Percentiles rank a stretch among this genome's conserved stretches.
Evolutionary conservation across 805 yeast species (phyloP).

Genomic region (Ogataea nonfermentans): DNA sequence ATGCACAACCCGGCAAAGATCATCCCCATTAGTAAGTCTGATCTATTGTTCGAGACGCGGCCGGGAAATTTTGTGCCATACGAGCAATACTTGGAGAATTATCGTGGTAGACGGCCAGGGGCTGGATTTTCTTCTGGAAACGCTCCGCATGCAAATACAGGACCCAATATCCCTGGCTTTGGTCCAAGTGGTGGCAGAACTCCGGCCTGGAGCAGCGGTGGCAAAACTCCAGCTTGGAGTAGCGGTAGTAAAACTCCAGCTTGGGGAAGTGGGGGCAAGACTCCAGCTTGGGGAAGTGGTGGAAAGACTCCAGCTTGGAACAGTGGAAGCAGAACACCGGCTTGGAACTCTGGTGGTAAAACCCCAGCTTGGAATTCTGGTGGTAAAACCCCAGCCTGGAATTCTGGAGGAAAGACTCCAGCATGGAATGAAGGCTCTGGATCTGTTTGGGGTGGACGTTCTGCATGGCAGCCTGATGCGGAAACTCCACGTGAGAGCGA

Average conservation of each 20-base stretch:
- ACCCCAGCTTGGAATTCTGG: slow-evolving; percentile 49
- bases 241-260: slow-evolving; percentile 44
- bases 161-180: slow-evolving; percentile 31
- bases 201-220: slow-evolving; percentile 17
- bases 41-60: slow-evolving; percentile 66
- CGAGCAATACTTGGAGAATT: slow-evolving; percentile 62
- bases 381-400: slow-evolving; percentile 41
- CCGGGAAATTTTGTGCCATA: slow-evolving; percentile 74
- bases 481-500: slow-evolving; percentile 28
- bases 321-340: slow-evolving; percentile 42
- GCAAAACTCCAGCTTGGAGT: slow-evolving; percentile 27
- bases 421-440: slow-evolving; percentile 36
- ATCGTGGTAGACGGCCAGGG: slow-evolving; percentile 37
- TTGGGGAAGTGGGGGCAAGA: slow-evolving; percentile 35
- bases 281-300: slow-evolving; percentile 48
- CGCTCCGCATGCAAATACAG: slow-evolving; percentile 11
- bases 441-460: slow-evolving; percentile 38
- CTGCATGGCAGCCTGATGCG: slow-evolving; percentile 42
- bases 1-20: slow-evolving; percentile 89
- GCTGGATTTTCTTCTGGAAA: slow-evolving; percentile 16
- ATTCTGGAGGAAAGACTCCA: slow-evolving; percentile 42
- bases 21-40: slow-evolving; percentile 77
- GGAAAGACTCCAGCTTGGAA: slow-evolving; percentile 41
- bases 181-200: slow-evolving; percentile 12
- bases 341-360: slow-evolving; percentile 37